Conservation (phyloP, 192 early-diverging fungal species). For the Anaeromyces robustus region DNA sequence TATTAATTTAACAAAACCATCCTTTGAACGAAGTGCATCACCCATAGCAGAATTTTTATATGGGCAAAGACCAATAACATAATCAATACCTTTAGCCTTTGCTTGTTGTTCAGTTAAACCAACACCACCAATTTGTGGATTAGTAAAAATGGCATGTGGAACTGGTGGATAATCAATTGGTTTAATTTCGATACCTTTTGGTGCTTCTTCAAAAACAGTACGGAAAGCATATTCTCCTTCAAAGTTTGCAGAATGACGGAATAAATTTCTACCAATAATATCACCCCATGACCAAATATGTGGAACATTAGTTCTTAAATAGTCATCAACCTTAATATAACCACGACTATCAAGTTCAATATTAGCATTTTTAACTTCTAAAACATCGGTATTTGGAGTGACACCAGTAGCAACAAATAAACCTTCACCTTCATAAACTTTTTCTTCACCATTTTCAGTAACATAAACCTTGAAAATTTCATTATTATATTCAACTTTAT, state of each 20-base stretch:
- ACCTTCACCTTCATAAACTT: neutral
- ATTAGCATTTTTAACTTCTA: conserved; percentile 4
- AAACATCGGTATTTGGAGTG: conserved; percentile 4
- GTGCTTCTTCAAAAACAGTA: neutral
- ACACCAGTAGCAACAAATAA: conserved; percentile 19
- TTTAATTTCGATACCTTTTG: neutral
- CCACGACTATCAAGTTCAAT: conserved; percentile 5
- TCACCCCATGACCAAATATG: conserved; percentile 17
- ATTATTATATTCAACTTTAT: neutral
- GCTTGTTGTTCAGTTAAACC: conserved; percentile 90
- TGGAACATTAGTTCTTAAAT: conserved; percentile 8
- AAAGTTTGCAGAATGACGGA: conserved; percentile 18
- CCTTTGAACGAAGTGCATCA: conserved; percentile 63
- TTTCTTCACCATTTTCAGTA: neutral
- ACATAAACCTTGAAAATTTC: neutral
- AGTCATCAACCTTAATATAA: conserved; percentile 11
- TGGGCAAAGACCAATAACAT: conserved; percentile 83
- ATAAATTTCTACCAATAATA: conserved; percentile 16
- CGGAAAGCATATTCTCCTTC: conserved; percentile 19
- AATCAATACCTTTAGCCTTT: conserved; percentile 73
- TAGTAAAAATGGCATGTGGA: conserved; percentile 33
- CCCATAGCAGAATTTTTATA: conserved; percentile 78
- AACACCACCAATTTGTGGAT: conserved; percentile 97
- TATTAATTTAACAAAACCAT: conserved; percentile 93
- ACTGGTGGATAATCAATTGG: conserved; percentile 15